Base-by-base conservation (phyloP, 805 yeast species). In the Ogataea populi-albae region DNA sequence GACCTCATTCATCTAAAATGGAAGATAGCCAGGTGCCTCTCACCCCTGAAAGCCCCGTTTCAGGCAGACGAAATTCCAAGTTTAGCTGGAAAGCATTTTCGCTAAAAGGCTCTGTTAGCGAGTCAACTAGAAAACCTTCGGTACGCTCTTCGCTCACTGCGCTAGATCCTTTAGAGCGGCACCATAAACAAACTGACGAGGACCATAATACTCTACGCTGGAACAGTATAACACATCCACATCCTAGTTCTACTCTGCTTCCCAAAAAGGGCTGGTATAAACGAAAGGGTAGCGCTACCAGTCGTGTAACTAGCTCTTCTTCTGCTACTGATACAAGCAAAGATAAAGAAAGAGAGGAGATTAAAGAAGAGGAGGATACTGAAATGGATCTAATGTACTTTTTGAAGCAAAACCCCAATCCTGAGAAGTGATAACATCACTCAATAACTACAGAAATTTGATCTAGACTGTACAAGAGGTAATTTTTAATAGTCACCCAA, bases 21-120 rank as follows among this genome's bases (percentile, higher is more conserved):
- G 34, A 31, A 7, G 12, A 7, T n/a, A 5, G 17, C 16, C 21
- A 17, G 16, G 10, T 11, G 30, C 9, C 18, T 27, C 30, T 15
- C 21, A 9, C 9, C 20, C n/a, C n/a, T 11, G 20, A 14, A 22
- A 20, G 9, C 19, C 24, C n/a, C n/a, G n/a, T n/a, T 17, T 24
- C 28, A 3, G 34, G 43, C 8, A 31, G 59, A 30, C 36, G 59
- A 18, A 36, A 36, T 19, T 54, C 61, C 6, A 52, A 44, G 34
- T 42, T 53, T 34, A 47, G 54, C 28, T 54, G 61, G 58, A 43
- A 37, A 11, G 39, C 57, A 6, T 43, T 50, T 27, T 49, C 54
- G n/a, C 22, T 33, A 21, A 43, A 35, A 26, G 54, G 54, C 15
- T 51, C 56, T n/a, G 14, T 41, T 11, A 38, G 40, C 28, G 53